phyloP scores from a whole-genome alignment of 2,329 filamentous ascomycete genomes.

The Ophiobolus disseminans region DNA sequence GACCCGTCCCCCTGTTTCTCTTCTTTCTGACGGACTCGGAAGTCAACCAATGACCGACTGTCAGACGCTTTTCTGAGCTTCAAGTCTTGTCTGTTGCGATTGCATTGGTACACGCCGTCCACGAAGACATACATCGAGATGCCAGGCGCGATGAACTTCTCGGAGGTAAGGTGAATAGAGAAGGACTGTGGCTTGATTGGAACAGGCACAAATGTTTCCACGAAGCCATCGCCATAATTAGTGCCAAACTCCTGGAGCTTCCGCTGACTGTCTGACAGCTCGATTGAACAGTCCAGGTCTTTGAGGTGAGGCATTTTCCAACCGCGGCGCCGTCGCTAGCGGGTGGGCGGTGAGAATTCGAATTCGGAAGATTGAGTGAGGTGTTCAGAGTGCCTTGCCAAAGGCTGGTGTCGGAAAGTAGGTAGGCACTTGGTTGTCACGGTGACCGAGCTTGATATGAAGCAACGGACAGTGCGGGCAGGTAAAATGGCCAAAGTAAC shows the following conservation, averaged over 20 bases:
- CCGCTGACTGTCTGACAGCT: slow-evolving; percentile 53
- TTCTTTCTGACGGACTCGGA: slow-evolving; percentile 62
- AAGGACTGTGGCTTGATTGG: slow-evolving; percentile 56
- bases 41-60: slow-evolving; percentile 52
- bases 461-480: too few species aligned
- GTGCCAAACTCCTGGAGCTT: slow-evolving; percentile 58
- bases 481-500: too few species aligned
- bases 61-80: slow-evolving; percentile 38
- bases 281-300: slow-evolving; percentile 60
- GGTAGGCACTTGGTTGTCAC: too few species aligned
- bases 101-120: slow-evolving; percentile 65
- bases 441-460: too few species aligned
- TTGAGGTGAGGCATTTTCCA: slow-evolving; percentile 61
- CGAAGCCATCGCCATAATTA: slow-evolving; percentile 59
- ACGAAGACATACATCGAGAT: slow-evolving; percentile 64
- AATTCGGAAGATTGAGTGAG: too few species aligned
- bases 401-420: too few species aligned
- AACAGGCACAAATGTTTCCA: slow-evolving; percentile 61
- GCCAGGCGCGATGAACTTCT: slow-evolving; percentile 60
- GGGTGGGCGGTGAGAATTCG: too few species aligned
- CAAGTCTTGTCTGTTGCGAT: slow-evolving; percentile 59
- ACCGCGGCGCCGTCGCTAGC: background rate
- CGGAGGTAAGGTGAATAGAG: slow-evolving; percentile 57
- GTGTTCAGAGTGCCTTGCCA: too few species aligned
- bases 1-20: slow-evolving; percentile 54